phyloP scores from a whole-genome alignment of 768 basidiomycete species.

The Chalciporus piperatus region DNA sequence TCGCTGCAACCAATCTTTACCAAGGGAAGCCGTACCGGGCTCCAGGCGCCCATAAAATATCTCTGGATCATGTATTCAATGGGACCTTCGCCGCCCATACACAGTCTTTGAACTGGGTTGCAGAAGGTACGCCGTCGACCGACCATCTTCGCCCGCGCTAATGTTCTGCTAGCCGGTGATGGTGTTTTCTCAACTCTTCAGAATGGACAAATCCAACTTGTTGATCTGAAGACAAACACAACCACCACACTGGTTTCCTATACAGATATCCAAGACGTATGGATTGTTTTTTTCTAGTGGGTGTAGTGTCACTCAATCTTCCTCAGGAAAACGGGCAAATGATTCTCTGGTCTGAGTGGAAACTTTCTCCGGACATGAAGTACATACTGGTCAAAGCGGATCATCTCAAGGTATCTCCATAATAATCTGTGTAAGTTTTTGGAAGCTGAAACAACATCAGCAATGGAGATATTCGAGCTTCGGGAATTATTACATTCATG shows the following conservation, averaged over 20 bases:
- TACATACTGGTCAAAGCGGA: conserved; percentile 82
- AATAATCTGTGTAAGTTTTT: neutral
- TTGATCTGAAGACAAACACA: conserved; percentile 74
- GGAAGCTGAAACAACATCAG: conserved; percentile 36
- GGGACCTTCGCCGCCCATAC: conserved; percentile 67
- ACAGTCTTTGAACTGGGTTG: conserved; percentile 74
- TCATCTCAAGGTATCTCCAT: conserved; percentile 56
- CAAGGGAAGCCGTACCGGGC: conserved; percentile 49
- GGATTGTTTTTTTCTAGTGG: neutral
- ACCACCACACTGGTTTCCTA: conserved; percentile 59
- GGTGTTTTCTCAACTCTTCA: conserved; percentile 78
- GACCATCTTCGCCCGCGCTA: neutral
- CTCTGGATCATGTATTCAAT: conserved; percentile 90
- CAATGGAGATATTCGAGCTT: conserved; percentile 94
- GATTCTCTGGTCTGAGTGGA: conserved; percentile 62
- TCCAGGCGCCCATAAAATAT: conserved; percentile 62
- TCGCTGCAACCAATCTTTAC: conserved; percentile 71
- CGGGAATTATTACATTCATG: conserved; percentile 92
- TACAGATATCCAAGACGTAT: conserved; percentile 65
- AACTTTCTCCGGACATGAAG: conserved; percentile 87
- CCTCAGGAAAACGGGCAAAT: conserved; percentile 52
- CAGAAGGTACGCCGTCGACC: conserved; percentile 64
- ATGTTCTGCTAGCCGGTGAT: conserved; percentile 71
- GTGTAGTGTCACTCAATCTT: conserved; percentile 2
- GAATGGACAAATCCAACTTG: conserved; percentile 68